Evolutionary conservation across 306 rosid species (phyloP).

Genomic region (Prunus armeniaca): DNA sequence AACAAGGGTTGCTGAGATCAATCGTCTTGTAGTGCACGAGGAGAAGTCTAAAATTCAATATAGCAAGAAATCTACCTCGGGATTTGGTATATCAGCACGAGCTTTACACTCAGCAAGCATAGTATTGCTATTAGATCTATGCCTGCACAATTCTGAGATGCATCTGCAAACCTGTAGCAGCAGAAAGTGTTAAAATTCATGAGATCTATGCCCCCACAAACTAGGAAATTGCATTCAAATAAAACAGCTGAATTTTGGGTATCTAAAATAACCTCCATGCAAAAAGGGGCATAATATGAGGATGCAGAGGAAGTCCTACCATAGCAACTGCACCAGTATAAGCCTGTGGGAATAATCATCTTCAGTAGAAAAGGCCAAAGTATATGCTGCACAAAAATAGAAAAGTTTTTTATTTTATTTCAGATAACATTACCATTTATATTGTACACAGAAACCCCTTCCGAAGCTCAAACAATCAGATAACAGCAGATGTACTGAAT

Average conservation of each 20-base stretch:
- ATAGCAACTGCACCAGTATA: constrained; percentile 88
- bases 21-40: constrained; percentile 6
- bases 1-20: constrained; percentile 14
- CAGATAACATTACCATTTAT: constrained; percentile 2
- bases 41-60: neutral
- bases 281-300: neutral
- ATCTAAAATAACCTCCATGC: constrained; percentile 16
- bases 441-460: constrained; percentile 8
- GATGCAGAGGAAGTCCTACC: constrained; percentile 37
- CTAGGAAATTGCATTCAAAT: neutral
- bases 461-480: neutral
- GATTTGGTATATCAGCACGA: constrained; percentile 72
- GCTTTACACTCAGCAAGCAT: constrained; percentile 76
- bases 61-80: constrained; percentile 50
- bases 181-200: neutral
- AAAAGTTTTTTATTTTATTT: neutral
- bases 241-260: constrained; percentile 16
- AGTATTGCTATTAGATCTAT: constrained; percentile 50
- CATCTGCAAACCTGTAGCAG: constrained; percentile 88
- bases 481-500: neutral
- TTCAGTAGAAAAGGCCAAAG: constrained; percentile 96
- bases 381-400: constrained; percentile 59
- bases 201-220: neutral
- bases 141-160: constrained; percentile 89
- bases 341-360: constrained; percentile 75